Base-by-base conservation (phyloP, 306 rosid genomes). In the Senna tora region DNA sequence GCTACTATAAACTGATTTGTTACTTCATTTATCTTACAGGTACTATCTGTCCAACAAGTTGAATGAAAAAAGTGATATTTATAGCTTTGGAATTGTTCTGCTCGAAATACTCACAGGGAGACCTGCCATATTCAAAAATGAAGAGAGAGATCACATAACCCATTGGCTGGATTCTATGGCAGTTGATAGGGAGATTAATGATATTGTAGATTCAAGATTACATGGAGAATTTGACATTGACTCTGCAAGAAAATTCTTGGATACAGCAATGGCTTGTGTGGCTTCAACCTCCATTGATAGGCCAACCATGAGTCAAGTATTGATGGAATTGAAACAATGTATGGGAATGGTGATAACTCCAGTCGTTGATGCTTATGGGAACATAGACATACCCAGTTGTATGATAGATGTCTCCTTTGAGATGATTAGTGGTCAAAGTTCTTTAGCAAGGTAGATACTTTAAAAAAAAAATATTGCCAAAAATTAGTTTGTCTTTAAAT, bases 51-150 rank as follows among this genome's bases (percentile, higher is more conserved):
- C 64, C 13, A 58, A n/a, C 43, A 58, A 5, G 42, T 3, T 58
- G 41, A 58, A 30, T 12, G 64, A 30, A n/a, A 54, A 55, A 55
- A 55, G 16, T 55, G 64, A 58, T 14, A 21, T 58, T 22, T 58
- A 5, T 15, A 58, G 21, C 4, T 47, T 60, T 32, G 67, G 49
- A 0, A 1, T 61, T 14, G 67, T 61, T 34, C 47, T 36, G 9
- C n/a, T 61, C 1, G 67, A 61, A 30, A 5, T 16, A 36, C 17
- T 38, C 36, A 38, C 32, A 17, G 46, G 49, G 15, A 1, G 8
- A 0, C 47, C 47, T 7, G 49, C 67, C 10, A 32, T 58, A 5
- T 2, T 2, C 20, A 58, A 33, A 22, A 15, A 20, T 33, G 21
- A 58, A 33, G 34, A 30, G 6, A 32, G n/a, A 9, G 6, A 21